Base-by-base conservation (phyloP, 2,329 filamentous ascomycete species). In the Aureobasidium mangrovei region DNA sequence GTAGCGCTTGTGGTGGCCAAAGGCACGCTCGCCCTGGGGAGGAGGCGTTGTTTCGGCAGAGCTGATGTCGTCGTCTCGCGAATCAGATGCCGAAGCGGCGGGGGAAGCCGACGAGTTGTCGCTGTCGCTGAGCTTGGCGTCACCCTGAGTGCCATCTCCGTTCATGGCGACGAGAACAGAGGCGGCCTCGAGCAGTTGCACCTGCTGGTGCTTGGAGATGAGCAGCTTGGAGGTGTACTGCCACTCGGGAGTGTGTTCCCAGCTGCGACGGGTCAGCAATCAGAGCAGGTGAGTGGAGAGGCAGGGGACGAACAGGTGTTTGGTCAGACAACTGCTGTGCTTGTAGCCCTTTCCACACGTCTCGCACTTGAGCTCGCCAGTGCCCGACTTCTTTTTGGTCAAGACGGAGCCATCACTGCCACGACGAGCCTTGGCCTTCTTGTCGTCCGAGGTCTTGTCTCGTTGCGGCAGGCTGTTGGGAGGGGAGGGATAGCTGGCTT, bases 311-410 rank as follows among this genome's bases (percentile, higher is more conserved):
- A 84, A 97, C 93, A 96, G 86, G 84, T 98, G 93, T 83, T 97
- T 98, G 71, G 88, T 94, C 79, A 98, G 83, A 83, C 93, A 98
- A 78, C 93, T 97, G 83, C 91, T 95, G 81, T 98, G 93, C 84
- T 98, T 98, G 83, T 98, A 98, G 75, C 90, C 90, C 81, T 98
- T 98, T 73, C 91, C 91, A 78, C 93, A 98, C 74, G 91, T 91
- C 70, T 95, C 89, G 77, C 93, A 98, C 73, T 87, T 89, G 69
- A 98, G 82, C 71, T 97, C 91, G 66, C 84, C 83, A 66, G 84
- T 82, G 74, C 82, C 86, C 71, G 82, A 80, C 74, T 89, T 91
- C 76, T 91, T 87, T 63, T 86, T 84, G 64, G 79, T 76, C 59
- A 91, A 77, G 63, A 86, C 83, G 62, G 91, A 88, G 59, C 90